Base-by-base conservation (phyloP, 768 basidiomycete species). In the Chalciporus sphaerocephalus region DNA sequence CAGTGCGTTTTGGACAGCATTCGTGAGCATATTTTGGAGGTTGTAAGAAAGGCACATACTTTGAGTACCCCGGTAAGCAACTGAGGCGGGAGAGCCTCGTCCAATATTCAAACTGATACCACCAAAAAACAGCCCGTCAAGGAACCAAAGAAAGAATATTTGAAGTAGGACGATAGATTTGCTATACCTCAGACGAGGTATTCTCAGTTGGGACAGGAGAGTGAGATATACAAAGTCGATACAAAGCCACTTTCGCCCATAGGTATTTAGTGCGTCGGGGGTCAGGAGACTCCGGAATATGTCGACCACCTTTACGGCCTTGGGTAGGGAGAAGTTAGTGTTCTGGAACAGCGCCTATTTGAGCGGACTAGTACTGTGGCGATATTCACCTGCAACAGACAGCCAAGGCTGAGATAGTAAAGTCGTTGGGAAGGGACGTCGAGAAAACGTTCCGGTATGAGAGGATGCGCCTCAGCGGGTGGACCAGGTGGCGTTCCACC, bases 221-320 rank as follows among this genome's bases (percentile, higher is more conserved):
- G 71, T 50, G 56, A 81, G 75, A 58, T 79, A 87, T 18, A 75
- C 66, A 55, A 82, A 72, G 67, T 88, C 88, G 51, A 82, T 70
- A 30, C 80, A 64, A n/a, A 85, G 69, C 85, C 87, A 90, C 69
- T 88, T 89, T 48, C 61, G 71, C 62, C 70, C 78, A 73, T 60
- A 73, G 56, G 43, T 69, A 40, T 44, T 67, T 46, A 64, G 70
- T 58, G 59, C 70, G 47, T 71, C 61, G 12, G 74, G 68, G 32
- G 76, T 65, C 48, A 84, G 61, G 43, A 78, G 60, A 38, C 69
- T 79, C 55, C 75, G 73, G 16, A 86, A 48, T 40, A 87, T 74
- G 61, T 93, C 88, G 47, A 87, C 65, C 3, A 81, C 43, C 72
- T 95, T 95, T 51, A 87, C 71, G 21, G 87, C 79, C 90, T 93